Conservation (phyloP, 2,329 filamentous ascomycete species). For the Aspergillus pseudoterreus region DNA sequence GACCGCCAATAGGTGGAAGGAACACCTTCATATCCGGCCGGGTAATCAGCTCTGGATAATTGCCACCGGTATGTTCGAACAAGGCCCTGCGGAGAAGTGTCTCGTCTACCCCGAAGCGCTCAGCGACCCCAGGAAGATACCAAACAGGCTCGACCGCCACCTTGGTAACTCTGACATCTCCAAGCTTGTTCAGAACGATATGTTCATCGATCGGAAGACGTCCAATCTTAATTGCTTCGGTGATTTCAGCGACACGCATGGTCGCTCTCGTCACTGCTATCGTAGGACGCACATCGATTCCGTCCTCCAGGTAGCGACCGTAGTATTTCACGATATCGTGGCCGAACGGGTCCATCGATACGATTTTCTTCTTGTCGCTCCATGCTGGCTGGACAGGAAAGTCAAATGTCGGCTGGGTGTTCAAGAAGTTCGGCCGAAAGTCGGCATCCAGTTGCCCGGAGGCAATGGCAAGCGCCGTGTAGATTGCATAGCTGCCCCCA, state of each 20-base stretch:
- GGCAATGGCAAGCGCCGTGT: constrained; percentile 84
- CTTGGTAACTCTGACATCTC: constrained; percentile 87
- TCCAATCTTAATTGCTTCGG: constrained; percentile 75
- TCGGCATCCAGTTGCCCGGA: constrained; percentile 79
- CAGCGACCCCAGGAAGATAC: constrained; percentile 81
- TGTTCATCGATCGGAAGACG: constrained; percentile 75
- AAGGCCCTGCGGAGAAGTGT: constrained; percentile 74
- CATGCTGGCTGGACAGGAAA: constrained; percentile 85
- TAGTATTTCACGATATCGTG: constrained; percentile 75
- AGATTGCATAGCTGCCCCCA: constrained; percentile 88
- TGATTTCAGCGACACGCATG: constrained; percentile 87
- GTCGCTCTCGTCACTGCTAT: constrained; percentile 86
- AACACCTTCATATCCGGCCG: constrained; percentile 90
- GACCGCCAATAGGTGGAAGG: constrained; percentile 83
- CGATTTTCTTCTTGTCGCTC: constrained; percentile 83
- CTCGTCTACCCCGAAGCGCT: constrained; percentile 85
- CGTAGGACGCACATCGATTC: constrained; percentile 69
- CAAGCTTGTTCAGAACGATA: constrained; percentile 73
- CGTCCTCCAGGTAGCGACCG: constrained; percentile 69
- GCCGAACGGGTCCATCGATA: constrained; percentile 89
- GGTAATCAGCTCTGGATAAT: constrained; percentile 90
- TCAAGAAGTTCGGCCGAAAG: constrained; percentile 70
- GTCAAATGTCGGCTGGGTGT: constrained; percentile 81
- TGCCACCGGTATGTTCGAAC: constrained; percentile 90
- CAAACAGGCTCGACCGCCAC: constrained; percentile 89